Evolutionary conservation across 495 filamentous ascomycete genomes (phyloP), one percentile per base, ranked within the genome.

Genomic region (Xylaria nigripes): DNA sequence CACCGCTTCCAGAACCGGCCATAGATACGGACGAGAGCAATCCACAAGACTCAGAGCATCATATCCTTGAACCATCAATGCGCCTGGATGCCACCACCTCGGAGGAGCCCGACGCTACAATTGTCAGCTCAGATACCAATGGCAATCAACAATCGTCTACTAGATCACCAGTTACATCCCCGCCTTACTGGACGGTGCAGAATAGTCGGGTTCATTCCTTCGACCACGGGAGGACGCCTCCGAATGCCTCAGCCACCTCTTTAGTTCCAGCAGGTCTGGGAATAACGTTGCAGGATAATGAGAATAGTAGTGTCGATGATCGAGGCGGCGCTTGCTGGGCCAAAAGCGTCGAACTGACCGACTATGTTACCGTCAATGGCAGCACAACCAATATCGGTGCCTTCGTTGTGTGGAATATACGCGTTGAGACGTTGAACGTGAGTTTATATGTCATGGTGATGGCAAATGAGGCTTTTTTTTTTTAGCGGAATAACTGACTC

Each of bases 261-360:
- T 21, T 48, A 3, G 58, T 72, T 13, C 63, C 68, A 0, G 56
- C 60, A 3, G 75, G 75, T 22, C 76, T 70, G 24, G 53, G 53
- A 15, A 81, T 81, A 48, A 76, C 69, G 15, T 61, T 81, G 44
- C 72, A 70, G 38, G 78, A 81, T 55, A 80, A 80, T 63, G 75
- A 77, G 54, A 70, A 60, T 21, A 68, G 68, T 51, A 70, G 68
- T 13, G 62, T 60, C 15, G 67, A 70, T 27, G 70, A 75, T 38
- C 70, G 75, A 45, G 79, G 77, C 50, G 69, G 71, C 24, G 76
- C 76, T 10, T 80, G 78, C 61, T 81, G 78, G 78, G 78, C 78
- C 25, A 74, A 68, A 62, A 76, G 76, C 56, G 78, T 80, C 22
- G 63, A 74, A 60, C 71, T 81, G 45, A 69, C 71, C 5, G 74